Evolutionary conservation across 208 protist genomes (phyloP).

Genomic region (Phytomonas francai): DNA sequence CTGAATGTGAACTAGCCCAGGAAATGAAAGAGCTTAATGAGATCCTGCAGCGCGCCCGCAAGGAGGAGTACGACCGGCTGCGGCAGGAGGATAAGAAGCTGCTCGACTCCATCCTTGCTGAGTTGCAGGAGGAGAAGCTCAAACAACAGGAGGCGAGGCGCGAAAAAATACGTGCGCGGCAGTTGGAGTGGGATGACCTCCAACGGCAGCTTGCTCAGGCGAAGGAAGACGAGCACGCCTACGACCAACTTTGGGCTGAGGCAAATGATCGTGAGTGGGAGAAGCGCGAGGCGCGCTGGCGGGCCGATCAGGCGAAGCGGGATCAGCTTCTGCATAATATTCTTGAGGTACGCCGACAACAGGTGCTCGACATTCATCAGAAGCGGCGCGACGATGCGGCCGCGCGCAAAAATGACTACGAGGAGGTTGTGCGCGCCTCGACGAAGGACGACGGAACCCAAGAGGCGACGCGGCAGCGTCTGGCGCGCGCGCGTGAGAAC

Average conservation of each 20-base stretch:
- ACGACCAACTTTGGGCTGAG: slow-evolving; percentile 79
- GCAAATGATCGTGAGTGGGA: slow-evolving; percentile 73
- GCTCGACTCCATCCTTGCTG: slow-evolving; percentile 52
- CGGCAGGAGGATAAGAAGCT: slow-evolving; percentile 51
- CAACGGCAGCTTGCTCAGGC: slow-evolving; percentile 40
- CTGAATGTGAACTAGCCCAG: slow-evolving; percentile 26
- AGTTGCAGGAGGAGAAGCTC: slow-evolving; percentile 44
- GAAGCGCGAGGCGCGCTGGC: slow-evolving; percentile 70
- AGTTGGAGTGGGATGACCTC: slow-evolving; percentile 41
- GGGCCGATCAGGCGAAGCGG: slow-evolving; percentile 48
- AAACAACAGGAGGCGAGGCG: slow-evolving; percentile 29
- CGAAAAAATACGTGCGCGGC: slow-evolving; percentile 18
- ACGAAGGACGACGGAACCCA: slow-evolving; percentile 25
- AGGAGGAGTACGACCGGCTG: slow-evolving; percentile 71
- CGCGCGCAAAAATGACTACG: slow-evolving; percentile 31
- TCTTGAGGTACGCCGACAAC: slow-evolving; percentile 63
- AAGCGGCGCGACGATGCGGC: slow-evolving; percentile 28
- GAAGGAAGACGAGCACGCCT: slow-evolving; percentile 33
- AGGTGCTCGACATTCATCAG: slow-evolving; percentile 68
- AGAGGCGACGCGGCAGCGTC: slow-evolving; percentile 27
- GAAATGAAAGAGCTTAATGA: slow-evolving; percentile 75
- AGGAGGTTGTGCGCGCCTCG: slow-evolving; percentile 34
- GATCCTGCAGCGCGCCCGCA: slow-evolving; percentile 46
- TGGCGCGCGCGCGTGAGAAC: slow-evolving; percentile 40
- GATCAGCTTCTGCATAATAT: slow-evolving; percentile 58